Percentiles rank a stretch among this genome's conserved stretches.
Evolutionary conservation across 148 eudicot species (phyloP).

Genomic region (Fagopyrum homotropicum): DNA sequence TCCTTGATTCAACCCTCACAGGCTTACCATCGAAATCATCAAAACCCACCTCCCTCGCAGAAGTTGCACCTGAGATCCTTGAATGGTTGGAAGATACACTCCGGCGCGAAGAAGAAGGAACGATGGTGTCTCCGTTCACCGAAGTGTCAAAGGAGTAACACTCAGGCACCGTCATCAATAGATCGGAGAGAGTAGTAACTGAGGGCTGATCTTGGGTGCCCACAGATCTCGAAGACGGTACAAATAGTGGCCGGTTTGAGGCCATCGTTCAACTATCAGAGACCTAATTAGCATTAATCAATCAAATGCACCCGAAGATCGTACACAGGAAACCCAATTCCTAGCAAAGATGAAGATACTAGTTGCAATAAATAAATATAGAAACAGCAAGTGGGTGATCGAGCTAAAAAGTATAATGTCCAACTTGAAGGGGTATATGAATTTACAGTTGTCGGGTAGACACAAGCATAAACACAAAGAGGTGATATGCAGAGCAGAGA

Average conservation of each 20-base stretch:
- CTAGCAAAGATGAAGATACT: not conserved
- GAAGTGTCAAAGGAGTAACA: conserved; percentile 23
- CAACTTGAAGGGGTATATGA: not conserved
- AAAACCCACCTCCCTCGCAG: conserved; percentile 49
- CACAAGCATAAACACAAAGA: conserved; percentile 6
- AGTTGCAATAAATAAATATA: not conserved
- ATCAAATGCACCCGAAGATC: not conserved
- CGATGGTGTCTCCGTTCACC: conserved; percentile 15
- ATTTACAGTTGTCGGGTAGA: not conserved
- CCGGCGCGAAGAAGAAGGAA: conserved; percentile 32
- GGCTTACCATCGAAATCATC: conserved; percentile 49
- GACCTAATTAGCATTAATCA: conserved; percentile 17
- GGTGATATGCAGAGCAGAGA: not conserved
- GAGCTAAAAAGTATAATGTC: not conserved
- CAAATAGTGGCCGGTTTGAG: conserved; percentile 41
- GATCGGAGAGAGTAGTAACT: conserved; percentile 27
- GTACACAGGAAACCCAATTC: conserved; percentile 2
- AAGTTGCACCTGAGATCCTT: conserved; percentile 36
- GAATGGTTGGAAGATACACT: conserved; percentile 45
- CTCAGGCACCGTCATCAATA: conserved; percentile 23
- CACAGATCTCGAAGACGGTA: conserved; percentile 42
- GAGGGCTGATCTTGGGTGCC: conserved; percentile 26
- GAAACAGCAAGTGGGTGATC: not conserved
- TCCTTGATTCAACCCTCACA: conserved; percentile 58
- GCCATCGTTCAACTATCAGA: conserved; percentile 49